A percentile compares a stretch with the other conserved stretches of the same genome.
Evolutionary conservation across 2,329 filamentous ascomycete species (phyloP).

Genomic region (Aspergillus cejpii): DNA sequence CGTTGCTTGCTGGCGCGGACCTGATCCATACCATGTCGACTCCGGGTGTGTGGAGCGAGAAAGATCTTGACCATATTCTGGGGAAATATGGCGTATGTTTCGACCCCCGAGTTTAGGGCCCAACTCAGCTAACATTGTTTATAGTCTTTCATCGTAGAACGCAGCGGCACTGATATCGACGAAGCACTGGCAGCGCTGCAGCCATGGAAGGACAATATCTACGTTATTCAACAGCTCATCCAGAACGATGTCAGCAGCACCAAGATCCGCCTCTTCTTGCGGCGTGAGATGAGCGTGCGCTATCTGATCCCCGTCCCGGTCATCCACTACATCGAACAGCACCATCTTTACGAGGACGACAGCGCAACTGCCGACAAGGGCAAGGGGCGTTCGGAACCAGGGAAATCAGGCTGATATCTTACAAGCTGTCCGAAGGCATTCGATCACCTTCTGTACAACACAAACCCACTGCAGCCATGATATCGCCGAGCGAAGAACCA

Average conservation of each 20-base stretch:
- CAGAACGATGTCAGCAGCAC: constrained; percentile 77
- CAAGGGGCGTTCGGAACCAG: constrained; percentile 25
- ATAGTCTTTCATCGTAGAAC: constrained; percentile 72
- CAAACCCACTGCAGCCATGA: too few species aligned
- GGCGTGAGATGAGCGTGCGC: constrained; percentile 73
- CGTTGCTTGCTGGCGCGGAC: constrained; percentile 73
- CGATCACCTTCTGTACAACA: background rate
- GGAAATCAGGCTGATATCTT: constrained; percentile 23
- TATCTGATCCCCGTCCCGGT: constrained; percentile 69
- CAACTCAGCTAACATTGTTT: constrained; percentile 4
- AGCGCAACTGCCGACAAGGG: constrained; percentile 29
- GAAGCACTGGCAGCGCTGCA: constrained; percentile 76
- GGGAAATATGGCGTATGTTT: constrained; percentile 61
- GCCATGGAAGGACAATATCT: constrained; percentile 77
- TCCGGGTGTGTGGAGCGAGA: constrained; percentile 68
- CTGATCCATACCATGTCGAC: constrained; percentile 67
- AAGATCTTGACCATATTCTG: constrained; percentile 82
- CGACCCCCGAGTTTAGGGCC: too few species aligned
- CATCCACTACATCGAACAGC: constrained; percentile 64
- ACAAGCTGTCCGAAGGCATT: background rate
- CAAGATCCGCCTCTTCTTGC: constrained; percentile 73
- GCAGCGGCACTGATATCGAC: constrained; percentile 80
- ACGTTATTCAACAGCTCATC: constrained; percentile 82
- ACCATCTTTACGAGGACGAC: constrained; percentile 58
- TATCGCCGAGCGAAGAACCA: too few species aligned